These are phyloP conservation scores for Phoma sp. DNA, from an alignment of 2,329 filamentous ascomycete genomes.

Conservation along the genomic window DNA sequence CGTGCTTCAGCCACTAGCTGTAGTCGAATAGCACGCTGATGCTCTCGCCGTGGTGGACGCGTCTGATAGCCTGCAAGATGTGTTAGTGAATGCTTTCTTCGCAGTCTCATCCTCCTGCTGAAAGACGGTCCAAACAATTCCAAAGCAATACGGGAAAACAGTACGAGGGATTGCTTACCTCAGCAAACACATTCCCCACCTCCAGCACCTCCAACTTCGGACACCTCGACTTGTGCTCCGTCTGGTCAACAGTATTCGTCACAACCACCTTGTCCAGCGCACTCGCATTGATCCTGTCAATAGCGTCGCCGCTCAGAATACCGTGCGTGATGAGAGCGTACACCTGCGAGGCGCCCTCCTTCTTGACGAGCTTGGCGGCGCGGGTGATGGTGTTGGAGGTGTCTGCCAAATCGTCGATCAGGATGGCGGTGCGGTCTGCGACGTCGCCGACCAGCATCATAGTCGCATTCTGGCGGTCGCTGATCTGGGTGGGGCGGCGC, in stretches of 20 bases:
- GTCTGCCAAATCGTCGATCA: slow-evolving; percentile 93
- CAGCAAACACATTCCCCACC: slow-evolving; percentile 85
- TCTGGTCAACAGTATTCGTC: slow-evolving; percentile 92
- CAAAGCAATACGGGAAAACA: too few relatives aligned
- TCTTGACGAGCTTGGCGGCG: slow-evolving; percentile 95
- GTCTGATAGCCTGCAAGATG: slow-evolving; percentile 72
- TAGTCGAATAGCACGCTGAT: slow-evolving; percentile 95
- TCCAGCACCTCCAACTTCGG: slow-evolving; percentile 92
- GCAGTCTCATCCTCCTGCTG: too few relatives aligned
- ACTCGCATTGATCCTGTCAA: slow-evolving; percentile 91
- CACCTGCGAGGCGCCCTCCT: slow-evolving; percentile 84
- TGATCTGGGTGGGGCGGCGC: slow-evolving; percentile 85
- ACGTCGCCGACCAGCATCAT: slow-evolving; percentile 97
- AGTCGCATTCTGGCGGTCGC: slow-evolving; percentile 77
- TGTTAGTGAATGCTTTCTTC: neutral
- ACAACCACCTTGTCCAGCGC: slow-evolving; percentile 92
- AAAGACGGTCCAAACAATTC: too few relatives aligned
- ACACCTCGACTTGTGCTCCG: slow-evolving; percentile 77
- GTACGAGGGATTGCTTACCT: slow-evolving; percentile 57
- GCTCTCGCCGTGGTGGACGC: slow-evolving; percentile 96
- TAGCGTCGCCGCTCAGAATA: slow-evolving; percentile 92
- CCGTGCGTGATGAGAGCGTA: slow-evolving; percentile 95
- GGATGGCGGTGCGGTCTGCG: slow-evolving; percentile 78
- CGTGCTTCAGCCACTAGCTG: slow-evolving; percentile 57
- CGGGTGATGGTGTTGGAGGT: slow-evolving; percentile 97